Percentiles rank a stretch among this genome's conserved stretches.
Conservation (phyloP, 768 basidiomycete species). For the Phaeotremella fagi region DNA sequence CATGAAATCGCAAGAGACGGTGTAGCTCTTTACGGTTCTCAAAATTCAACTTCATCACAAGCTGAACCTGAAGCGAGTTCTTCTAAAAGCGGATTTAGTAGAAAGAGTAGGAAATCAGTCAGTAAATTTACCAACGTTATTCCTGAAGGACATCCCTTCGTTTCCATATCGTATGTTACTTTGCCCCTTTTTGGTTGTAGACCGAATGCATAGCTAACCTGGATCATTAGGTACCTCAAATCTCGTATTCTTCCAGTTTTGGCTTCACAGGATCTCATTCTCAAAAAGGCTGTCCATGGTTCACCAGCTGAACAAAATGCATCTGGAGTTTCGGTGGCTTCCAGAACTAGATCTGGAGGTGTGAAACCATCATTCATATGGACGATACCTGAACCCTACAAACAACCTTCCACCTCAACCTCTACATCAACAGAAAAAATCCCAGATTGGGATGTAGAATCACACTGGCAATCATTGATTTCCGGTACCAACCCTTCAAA, state of each 20-base stretch:
- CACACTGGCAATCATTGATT: slow-evolving; percentile 23
- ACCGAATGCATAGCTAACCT: background rate
- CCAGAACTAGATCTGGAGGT: background rate
- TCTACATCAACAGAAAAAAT: background rate
- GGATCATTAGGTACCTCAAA: slow-evolving; percentile 29
- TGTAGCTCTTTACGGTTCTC: background rate
- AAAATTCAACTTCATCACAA: background rate
- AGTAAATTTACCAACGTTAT: no score
- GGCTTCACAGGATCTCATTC: slow-evolving; percentile 26
- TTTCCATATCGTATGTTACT: slow-evolving; percentile 27
- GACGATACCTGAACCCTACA: background rate
- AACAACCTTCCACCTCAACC: background rate
- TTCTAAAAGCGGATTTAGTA: background rate
- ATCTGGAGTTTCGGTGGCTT: background rate
- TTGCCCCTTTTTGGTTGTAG: background rate
- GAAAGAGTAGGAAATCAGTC: no score
- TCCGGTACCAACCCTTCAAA: slow-evolving; percentile 6
- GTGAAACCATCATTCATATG: slow-evolving; percentile 7
- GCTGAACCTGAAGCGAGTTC: background rate
- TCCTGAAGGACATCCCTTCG: slow-evolving; percentile 32
- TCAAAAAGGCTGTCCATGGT: slow-evolving; percentile 7
- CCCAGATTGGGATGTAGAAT: slow-evolving; percentile 5
- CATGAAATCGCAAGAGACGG: slow-evolving; percentile 15
- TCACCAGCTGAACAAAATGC: slow-evolving; percentile 1
- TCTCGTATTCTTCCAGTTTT: slow-evolving; percentile 24